Evolutionary conservation across 2,329 filamentous ascomycete genomes (phyloP).

Genomic region (Xylaria sp.): DNA sequence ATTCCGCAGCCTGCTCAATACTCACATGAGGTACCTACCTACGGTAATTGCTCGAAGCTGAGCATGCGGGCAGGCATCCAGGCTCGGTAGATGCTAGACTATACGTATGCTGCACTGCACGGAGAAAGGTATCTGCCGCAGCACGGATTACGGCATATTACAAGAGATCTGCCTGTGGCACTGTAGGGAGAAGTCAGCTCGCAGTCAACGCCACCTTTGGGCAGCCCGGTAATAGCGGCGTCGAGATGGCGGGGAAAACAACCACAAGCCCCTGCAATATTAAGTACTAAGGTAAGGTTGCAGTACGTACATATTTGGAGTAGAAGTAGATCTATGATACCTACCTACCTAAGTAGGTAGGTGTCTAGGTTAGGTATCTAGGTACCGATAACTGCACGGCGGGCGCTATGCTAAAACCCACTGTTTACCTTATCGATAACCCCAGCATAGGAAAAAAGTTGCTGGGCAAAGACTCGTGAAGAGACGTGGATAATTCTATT

Average conservation of each 20-base stretch:
- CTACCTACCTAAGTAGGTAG: neutral
- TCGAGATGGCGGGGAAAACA: neutral
- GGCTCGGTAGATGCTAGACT: too few species aligned
- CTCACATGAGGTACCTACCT: neutral
- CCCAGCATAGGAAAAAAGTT: conserved; percentile 28
- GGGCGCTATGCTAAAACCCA: neutral
- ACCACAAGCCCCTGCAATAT: too few species aligned
- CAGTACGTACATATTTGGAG: too few species aligned
- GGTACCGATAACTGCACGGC: neutral
- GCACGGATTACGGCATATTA: too few species aligned
- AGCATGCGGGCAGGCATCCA: neutral
- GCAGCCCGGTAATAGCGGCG: neutral
- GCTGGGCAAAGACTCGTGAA: conserved; percentile 11
- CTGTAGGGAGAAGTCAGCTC: neutral
- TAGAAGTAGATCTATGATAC: too few species aligned
- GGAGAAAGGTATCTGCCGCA: neutral
- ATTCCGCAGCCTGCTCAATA: too few species aligned
- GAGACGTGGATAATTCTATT: neutral
- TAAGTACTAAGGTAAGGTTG: too few species aligned
- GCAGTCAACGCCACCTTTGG: neutral
- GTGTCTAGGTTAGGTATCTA: neutral
- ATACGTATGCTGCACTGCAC: too few species aligned
- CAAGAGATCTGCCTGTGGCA: too few species aligned
- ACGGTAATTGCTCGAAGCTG: neutral
- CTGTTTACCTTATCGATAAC: conserved; percentile 30